phyloP scores from a whole-genome alignment of 1,139 yeast species.

The Lodderomyces orthopsilosis region DNA sequence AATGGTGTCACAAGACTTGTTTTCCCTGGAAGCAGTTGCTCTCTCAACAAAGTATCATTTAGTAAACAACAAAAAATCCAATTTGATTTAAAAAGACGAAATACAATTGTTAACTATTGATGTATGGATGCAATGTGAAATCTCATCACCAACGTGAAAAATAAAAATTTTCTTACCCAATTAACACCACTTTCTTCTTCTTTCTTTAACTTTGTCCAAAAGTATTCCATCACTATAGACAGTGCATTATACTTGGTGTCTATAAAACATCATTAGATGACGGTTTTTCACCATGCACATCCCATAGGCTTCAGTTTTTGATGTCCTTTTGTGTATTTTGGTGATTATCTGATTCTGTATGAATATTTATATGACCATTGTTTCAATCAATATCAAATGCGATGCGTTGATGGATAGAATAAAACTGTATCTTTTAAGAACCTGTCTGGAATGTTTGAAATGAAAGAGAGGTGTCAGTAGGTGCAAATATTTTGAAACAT shows the following conservation, averaged over 20 bases:
- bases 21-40: no score
- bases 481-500: constrained; percentile 38
- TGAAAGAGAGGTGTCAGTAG: constrained; percentile 59
- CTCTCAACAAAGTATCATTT: no score
- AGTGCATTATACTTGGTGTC: constrained; percentile 36
- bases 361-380: constrained; percentile 5
- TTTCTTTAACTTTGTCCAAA: constrained; percentile 49
- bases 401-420: constrained; percentile 50
- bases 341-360: background rate
- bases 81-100: background rate
- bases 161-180: constrained; percentile 7
- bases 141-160: constrained; percentile 5
- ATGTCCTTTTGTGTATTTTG: background rate
- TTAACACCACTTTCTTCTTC: constrained; percentile 9
- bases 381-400: constrained; percentile 32
- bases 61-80: background rate
- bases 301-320: constrained; percentile 10
- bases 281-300: background rate
- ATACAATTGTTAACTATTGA: background rate
- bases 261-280: background rate
- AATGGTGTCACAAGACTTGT: background rate
- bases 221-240: constrained; percentile 52
- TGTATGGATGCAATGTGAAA: constrained; percentile 2
- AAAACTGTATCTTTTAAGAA: constrained; percentile 44
- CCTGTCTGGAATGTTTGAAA: constrained; percentile 45